Evolutionary conservation across 805 yeast genomes (phyloP).

Genomic region (Lachancea sp.): DNA sequence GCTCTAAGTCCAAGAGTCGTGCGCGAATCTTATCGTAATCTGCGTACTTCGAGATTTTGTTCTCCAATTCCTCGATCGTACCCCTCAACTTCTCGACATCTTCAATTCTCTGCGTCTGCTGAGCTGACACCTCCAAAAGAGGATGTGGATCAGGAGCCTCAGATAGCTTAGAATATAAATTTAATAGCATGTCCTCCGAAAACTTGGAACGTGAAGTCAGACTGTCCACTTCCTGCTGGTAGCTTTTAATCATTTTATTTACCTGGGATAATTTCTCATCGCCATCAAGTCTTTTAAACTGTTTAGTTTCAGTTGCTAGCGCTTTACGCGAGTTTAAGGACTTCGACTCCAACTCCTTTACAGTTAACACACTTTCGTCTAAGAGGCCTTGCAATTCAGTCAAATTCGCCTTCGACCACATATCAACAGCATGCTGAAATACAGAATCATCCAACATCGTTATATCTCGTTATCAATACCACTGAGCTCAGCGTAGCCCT

Average conservation of each 20-base stretch:
- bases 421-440: slow-evolving; percentile 47
- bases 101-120: slow-evolving; percentile 48
- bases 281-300: slow-evolving; percentile 64
- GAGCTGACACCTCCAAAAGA: slow-evolving; percentile 61
- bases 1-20: slow-evolving; percentile 54
- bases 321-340: slow-evolving; percentile 68
- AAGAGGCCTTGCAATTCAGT: slow-evolving; percentile 62
- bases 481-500: background rate
- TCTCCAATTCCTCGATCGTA: slow-evolving; percentile 48
- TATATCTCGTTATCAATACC: background rate
- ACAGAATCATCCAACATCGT: slow-evolving; percentile 6
- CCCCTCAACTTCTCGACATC: slow-evolving; percentile 47
- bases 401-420: slow-evolving; percentile 72
- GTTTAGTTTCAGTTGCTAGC: slow-evolving; percentile 76
- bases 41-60: slow-evolving; percentile 55
- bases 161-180: slow-evolving; percentile 65
- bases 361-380: slow-evolving; percentile 67
- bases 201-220: slow-evolving; percentile 71
- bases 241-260: slow-evolving; percentile 53
- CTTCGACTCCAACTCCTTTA: slow-evolving; percentile 61
- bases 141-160: slow-evolving; percentile 95
- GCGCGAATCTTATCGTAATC: slow-evolving; percentile 74
- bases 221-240: slow-evolving; percentile 83
- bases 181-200: slow-evolving; percentile 68
- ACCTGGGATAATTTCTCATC: slow-evolving; percentile 49